Conservation (phyloP, 345 rosid genomes). For the Populus tremula region DNA sequence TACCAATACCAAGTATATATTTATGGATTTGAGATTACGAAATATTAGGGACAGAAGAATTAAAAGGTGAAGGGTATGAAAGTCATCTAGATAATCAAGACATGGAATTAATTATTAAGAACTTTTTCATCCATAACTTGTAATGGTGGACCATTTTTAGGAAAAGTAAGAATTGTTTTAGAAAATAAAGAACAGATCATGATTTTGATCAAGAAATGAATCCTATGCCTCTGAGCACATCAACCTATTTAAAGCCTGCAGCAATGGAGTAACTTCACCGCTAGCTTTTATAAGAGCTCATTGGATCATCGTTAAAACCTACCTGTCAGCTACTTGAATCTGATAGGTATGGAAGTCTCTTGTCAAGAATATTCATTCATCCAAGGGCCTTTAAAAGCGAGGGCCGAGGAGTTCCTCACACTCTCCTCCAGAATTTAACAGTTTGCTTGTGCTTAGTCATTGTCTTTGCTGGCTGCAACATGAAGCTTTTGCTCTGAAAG, state of each 20-base stretch:
- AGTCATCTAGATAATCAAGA: conserved; percentile 15
- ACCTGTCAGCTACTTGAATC: conserved; percentile 36
- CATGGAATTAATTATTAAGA: conserved; percentile 15
- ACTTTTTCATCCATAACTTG: conserved; percentile 25
- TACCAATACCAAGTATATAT: too few relatives aligned
- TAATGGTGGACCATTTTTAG: conserved; percentile 11
- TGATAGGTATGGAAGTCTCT: conserved; percentile 31
- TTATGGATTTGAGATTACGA: too few relatives aligned
- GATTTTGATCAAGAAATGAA: neutral
- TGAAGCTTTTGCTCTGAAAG: neutral
- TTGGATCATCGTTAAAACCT: conserved; percentile 9
- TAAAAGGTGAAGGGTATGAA: conserved; percentile 21
- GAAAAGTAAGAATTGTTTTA: conserved; percentile 1
- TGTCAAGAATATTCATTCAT: conserved; percentile 24
- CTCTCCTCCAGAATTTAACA: conserved; percentile 31
- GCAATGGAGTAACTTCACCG: conserved; percentile 28
- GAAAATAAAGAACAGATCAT: conserved; percentile 18
- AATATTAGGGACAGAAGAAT: neutral
- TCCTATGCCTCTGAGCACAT: neutral
- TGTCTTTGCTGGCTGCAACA: conserved; percentile 9
- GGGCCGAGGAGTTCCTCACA: conserved; percentile 16
- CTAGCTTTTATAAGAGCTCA: conserved; percentile 33
- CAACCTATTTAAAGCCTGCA: conserved; percentile 44
- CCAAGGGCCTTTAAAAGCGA: conserved; percentile 35
- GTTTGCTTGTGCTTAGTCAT: conserved; percentile 41